Evolutionary conservation across 768 basidiomycete genomes (phyloP), one percentile per base, ranked within the genome.

Genomic region (Cystobasidiopsis lactophilus): DNA sequence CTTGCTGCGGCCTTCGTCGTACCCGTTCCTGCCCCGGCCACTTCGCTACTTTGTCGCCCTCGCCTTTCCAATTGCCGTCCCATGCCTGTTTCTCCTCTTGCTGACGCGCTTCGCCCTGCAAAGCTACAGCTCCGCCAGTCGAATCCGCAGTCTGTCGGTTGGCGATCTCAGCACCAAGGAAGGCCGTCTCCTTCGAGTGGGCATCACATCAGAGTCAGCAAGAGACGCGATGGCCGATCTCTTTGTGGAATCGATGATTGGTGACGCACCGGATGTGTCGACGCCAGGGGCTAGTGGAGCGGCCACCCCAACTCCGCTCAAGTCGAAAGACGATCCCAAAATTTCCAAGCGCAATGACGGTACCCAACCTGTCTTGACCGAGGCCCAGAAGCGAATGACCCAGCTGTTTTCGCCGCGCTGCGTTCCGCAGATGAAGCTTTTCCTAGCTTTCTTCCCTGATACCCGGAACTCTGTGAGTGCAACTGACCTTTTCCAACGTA

Each of bases 1-100:
- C 31, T 54, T 54, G 18, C 30, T 54, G 18, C 53, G 53, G 3
- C 53, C 53, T 3, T 40, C 35, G 4, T 49, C 53, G 29, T 54
- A 49, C 47, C 27, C 53, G 16, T 27, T 19, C 27, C 23, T 54
- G 14, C 53, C 53, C 23, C 40, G 49, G 14, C 31, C 29, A 3
- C 46, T 54, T 21, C 45, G 53, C 11, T 54, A 54, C 47, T 9
- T 54, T 16, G 29, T 54, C 2, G 45, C 47, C 13, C 23, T 49
- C 35, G n/a, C 49, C 43, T 49, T 54, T 35, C 53, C 53, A 5
- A 24, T 54, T 5, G 31, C 49, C 16, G 27, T 54, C 19, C 53
- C 53, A 19, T 48, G 29, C 11, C 40, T 54, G 27, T 21, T 54
- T 45, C 4, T 54, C 3, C 49, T 49, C 48, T n/a, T 54, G 4